phyloP scores from a whole-genome alignment of 1,284 basidiomycete genomes.

The Cutaneotrichosporon sp. region DNA sequence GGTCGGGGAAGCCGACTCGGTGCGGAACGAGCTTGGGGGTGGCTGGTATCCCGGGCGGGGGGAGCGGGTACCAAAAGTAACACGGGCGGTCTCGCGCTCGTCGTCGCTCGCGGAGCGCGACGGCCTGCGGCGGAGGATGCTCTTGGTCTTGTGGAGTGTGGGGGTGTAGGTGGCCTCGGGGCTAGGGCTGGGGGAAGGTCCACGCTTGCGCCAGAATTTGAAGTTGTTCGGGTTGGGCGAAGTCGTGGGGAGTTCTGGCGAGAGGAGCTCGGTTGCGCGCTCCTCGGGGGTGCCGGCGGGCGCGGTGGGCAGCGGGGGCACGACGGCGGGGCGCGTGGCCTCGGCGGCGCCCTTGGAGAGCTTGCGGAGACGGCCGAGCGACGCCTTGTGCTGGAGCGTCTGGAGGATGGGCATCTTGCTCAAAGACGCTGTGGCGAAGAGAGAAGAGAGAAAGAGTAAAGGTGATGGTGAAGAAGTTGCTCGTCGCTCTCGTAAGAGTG shows the following conservation, averaged over 20 bases:
- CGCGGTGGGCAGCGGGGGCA: background rate
- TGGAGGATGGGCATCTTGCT: slow-evolving; percentile 18
- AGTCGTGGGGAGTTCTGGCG: background rate
- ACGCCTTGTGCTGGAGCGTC: slow-evolving; percentile 22
- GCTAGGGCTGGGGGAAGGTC: background rate
- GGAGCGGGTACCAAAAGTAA: background rate
- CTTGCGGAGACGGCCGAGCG: slow-evolving; percentile 22
- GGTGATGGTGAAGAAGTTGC: background rate
- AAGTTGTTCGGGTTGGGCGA: slow-evolving; percentile 3
- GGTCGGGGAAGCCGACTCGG: background rate
- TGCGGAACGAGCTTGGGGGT: slow-evolving; percentile 2
- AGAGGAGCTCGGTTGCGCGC: background rate
- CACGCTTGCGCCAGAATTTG: slow-evolving; percentile 16
- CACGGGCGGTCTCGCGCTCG: background rate
- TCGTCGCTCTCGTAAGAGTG: background rate
- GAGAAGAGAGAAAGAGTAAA: background rate
- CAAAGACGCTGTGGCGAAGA: background rate
- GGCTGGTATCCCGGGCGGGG: background rate
- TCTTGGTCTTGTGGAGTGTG: background rate
- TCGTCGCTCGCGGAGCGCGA: slow-evolving; percentile 2
- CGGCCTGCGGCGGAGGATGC: slow-evolving; percentile 14
- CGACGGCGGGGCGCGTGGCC: background rate
- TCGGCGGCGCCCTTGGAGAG: slow-evolving; percentile 1
- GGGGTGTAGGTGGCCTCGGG: background rate
- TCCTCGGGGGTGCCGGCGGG: background rate